Percentiles rank a stretch among this genome's conserved stretches.
These are phyloP conservation scores for Medicago lupulina DNA, from an alignment of 306 rosid species.

Conservation along the genomic window DNA sequence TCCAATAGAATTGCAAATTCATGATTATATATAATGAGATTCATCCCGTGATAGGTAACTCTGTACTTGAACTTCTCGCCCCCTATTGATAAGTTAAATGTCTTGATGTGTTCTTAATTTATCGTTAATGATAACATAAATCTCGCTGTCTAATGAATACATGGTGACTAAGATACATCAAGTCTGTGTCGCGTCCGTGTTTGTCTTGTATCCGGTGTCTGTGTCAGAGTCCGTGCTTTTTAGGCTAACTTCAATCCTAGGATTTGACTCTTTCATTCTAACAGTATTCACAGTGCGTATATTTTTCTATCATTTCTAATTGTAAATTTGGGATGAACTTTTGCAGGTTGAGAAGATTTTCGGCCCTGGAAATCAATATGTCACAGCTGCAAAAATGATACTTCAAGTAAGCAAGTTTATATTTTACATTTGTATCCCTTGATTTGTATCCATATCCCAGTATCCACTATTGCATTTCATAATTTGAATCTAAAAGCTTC, in stretches of 20 bases:
- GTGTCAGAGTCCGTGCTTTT: not conserved
- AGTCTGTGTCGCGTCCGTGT: not conserved
- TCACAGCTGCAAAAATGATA: conserved; percentile 99
- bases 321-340: conserved; percentile 32
- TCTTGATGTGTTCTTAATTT: not conserved
- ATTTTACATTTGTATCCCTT: not conserved
- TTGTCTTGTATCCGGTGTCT: not conserved
- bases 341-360: conserved; percentile 86
- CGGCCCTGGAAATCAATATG: conserved; percentile 99
- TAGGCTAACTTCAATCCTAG: not conserved
- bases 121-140: conserved; percentile 18
- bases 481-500: not conserved
- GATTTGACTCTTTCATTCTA: no score
- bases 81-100: conserved; percentile 9
- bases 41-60: conserved; percentile 6
- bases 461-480: conserved; percentile 7
- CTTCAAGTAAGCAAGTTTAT: conserved; percentile 67
- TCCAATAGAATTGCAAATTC: not conserved
- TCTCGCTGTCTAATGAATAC: conserved; percentile 12
- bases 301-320: not conserved
- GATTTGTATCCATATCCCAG: not conserved
- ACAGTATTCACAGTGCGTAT: no score
- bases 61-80: conserved; percentile 18
- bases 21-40: conserved; percentile 18
- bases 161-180: conserved; percentile 7